These are phyloP conservation scores for Uncinocarpus reesii DNA, from an alignment of 2,329 filamentous ascomycete genomes.

Conservation along the genomic window DNA sequence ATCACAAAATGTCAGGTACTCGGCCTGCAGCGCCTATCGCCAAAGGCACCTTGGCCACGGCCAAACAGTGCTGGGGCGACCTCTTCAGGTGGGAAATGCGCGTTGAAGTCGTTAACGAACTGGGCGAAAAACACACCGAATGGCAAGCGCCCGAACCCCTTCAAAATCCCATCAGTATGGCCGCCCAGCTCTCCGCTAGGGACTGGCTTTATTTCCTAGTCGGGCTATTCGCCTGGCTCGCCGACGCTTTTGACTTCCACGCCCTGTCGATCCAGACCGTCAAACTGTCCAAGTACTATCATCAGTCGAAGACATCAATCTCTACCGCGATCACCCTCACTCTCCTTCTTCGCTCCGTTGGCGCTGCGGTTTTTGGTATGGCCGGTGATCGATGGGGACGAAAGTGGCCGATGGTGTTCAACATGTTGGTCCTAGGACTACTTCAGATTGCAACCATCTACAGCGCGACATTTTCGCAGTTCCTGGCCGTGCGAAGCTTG, in stretches of 20 bases:
- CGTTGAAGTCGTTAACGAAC: constrained; percentile 54
- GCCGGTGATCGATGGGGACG: constrained; percentile 46
- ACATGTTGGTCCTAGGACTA: constrained; percentile 52
- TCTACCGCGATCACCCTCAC: constrained; percentile 50
- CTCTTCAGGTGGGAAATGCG: constrained; percentile 67
- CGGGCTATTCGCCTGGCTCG: constrained; percentile 65
- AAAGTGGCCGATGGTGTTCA: constrained; percentile 52
- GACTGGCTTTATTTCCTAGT: constrained; percentile 70
- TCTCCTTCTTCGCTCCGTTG: constrained; percentile 52
- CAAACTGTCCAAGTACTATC: constrained; percentile 45
- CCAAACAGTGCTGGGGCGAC: constrained; percentile 53
- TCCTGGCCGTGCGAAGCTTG: constrained; percentile 49
- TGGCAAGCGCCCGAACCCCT: constrained; percentile 59
- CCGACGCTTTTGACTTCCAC: constrained; percentile 55
- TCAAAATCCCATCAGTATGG: constrained; percentile 58
- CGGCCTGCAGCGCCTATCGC: constrained; percentile 57
- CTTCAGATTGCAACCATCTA: constrained; percentile 54
- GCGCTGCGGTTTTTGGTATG: constrained; percentile 49
- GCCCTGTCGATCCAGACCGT: constrained; percentile 50
- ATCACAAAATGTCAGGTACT: constrained; percentile 19
- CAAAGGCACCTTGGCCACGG: constrained; percentile 53
- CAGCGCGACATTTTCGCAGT: constrained; percentile 48
- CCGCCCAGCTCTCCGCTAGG: constrained; percentile 51
- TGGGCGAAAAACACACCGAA: constrained; percentile 55
- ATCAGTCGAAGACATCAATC: constrained; percentile 47